Evolutionary conservation across 1,284 basidiomycete species (phyloP).

Genomic region (Cryptococcus floricola): DNA sequence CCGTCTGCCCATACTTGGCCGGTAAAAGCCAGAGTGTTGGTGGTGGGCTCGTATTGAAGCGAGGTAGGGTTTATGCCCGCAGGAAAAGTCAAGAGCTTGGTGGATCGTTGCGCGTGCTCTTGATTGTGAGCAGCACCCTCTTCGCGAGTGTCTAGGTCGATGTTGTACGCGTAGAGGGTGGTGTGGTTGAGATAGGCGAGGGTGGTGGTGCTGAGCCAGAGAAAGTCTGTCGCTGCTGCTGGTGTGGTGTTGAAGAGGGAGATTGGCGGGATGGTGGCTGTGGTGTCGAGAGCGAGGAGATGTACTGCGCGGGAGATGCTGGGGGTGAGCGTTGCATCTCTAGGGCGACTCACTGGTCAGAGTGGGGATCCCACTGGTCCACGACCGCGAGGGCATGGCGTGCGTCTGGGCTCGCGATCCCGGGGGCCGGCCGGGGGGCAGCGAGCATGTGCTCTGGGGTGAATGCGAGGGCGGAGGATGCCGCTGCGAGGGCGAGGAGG

Average conservation of each 20-base stretch:
- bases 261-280: slow-evolving; percentile 11
- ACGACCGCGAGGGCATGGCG: slow-evolving; percentile 65
- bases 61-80: slow-evolving; percentile 57
- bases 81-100: slow-evolving; percentile 31
- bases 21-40: slow-evolving; percentile 57
- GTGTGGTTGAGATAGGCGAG: slow-evolving; percentile 47
- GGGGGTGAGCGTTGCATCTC: not conserved
- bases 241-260: slow-evolving; percentile 25
- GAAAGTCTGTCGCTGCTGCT: slow-evolving; percentile 20
- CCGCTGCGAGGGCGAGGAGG: not conserved
- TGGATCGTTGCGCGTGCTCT: slow-evolving; percentile 4
- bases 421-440: slow-evolving; percentile 65
- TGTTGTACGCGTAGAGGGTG: slow-evolving; percentile 18
- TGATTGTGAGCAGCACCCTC: not conserved
- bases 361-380: slow-evolving; percentile 65
- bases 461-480: not conserved
- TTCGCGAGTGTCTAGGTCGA: slow-evolving; percentile 3
- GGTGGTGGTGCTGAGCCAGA: slow-evolving; percentile 42
- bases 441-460: slow-evolving; percentile 59
- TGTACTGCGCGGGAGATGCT: slow-evolving; percentile 49
- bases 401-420: slow-evolving; percentile 62
- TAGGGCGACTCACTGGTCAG: too few relatives aligned
- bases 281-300: slow-evolving; percentile 43
- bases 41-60: slow-evolving; percentile 58
- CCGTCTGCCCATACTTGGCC: slow-evolving; percentile 70